A percentile compares a stretch with the other conserved stretches of the same genome.
phyloP scores from a whole-genome alignment of 2,329 filamentous ascomycete genomes.

The Didymella exigua region DNA sequence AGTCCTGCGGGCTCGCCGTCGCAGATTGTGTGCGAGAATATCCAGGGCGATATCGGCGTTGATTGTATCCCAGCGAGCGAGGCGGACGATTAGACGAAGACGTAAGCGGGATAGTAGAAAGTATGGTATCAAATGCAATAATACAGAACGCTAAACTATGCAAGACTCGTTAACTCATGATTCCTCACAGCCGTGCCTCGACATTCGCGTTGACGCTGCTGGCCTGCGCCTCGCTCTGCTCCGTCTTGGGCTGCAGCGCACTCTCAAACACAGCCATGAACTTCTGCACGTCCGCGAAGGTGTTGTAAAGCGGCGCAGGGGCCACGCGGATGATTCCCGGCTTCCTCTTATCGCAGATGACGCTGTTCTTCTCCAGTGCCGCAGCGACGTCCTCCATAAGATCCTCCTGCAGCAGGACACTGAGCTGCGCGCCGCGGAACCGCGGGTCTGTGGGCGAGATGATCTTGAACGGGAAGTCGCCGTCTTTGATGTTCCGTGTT shows the following conservation, averaged over 20 bases:
- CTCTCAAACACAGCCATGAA: slow-evolving; percentile 55
- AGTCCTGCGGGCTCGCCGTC: slow-evolving; percentile 53
- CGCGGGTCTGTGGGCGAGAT: slow-evolving; percentile 72
- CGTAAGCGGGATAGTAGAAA: not conserved
- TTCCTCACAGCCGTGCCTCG: slow-evolving; percentile 3
- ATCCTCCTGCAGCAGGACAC: slow-evolving; percentile 69
- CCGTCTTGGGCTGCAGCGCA: slow-evolving; percentile 40
- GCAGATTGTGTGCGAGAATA: slow-evolving; percentile 58
- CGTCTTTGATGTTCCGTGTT: slow-evolving; percentile 26
- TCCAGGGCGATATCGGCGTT: slow-evolving; percentile 50
- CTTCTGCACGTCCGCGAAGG: slow-evolving; percentile 69
- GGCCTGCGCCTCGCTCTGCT: not conserved
- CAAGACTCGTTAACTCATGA: not conserved
- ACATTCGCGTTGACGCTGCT: slow-evolving; percentile 9
- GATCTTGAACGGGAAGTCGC: slow-evolving; percentile 49
- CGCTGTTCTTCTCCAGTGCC: slow-evolving; percentile 69
- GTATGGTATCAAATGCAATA: slow-evolving; percentile 12
- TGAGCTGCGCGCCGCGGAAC: slow-evolving; percentile 80
- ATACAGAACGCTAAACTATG: slow-evolving; percentile 6
- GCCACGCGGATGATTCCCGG: slow-evolving; percentile 85
- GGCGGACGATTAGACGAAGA: slow-evolving; percentile 19
- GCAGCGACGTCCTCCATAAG: slow-evolving; percentile 70
- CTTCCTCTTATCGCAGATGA: slow-evolving; percentile 81
- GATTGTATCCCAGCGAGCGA: slow-evolving; percentile 47
- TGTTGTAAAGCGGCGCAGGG: slow-evolving; percentile 82